Percentiles rank a stretch among this genome's conserved stretches.
phyloP scores from a whole-genome alignment of 2,329 filamentous ascomycete genomes.

The Raffaelea albimanens region DNA sequence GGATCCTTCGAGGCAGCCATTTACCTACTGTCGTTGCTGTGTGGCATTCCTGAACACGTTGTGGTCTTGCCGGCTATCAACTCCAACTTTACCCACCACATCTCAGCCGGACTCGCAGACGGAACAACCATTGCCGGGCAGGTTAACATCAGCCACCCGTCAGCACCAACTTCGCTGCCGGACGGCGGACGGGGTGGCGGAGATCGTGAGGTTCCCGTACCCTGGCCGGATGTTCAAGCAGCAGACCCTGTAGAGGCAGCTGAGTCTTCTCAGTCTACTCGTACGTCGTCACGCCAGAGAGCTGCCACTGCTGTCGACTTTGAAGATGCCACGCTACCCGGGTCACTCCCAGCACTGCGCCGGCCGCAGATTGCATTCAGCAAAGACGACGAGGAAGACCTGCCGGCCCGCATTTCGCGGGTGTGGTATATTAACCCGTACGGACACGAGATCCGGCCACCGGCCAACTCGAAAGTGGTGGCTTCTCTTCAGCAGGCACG shows the following conservation, averaged over 20 bases:
- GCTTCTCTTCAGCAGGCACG: conserved; percentile 54
- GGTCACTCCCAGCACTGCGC: conserved; percentile 69
- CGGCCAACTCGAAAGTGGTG: conserved; percentile 72
- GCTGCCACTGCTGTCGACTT: conserved; percentile 51
- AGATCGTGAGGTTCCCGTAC: too few relatives aligned
- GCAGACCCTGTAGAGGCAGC: background rate
- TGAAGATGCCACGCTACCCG: conserved; percentile 73
- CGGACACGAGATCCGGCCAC: conserved; percentile 85
- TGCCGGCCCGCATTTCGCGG: conserved; percentile 67
- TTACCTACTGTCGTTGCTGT: conserved; percentile 79
- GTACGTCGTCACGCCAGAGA: too few relatives aligned
- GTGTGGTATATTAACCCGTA: conserved; percentile 99
- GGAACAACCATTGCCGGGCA: conserved; percentile 78
- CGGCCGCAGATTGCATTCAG: conserved; percentile 74
- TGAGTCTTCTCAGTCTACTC: conserved; percentile 4
- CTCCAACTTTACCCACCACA: conserved; percentile 92
- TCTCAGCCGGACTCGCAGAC: conserved; percentile 70
- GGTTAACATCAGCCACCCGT: conserved; percentile 84
- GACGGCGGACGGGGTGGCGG: conserved; percentile 17
- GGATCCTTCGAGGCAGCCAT: conserved; percentile 90
- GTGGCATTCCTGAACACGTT: conserved; percentile 67
- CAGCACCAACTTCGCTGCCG: conserved; percentile 47
- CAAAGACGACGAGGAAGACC: conserved; percentile 65
- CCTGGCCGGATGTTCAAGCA: too few relatives aligned
- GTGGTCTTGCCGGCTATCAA: conserved; percentile 84